phyloP scores from a whole-genome alignment of 306 rosid species.

The Prosopis cineraria region DNA sequence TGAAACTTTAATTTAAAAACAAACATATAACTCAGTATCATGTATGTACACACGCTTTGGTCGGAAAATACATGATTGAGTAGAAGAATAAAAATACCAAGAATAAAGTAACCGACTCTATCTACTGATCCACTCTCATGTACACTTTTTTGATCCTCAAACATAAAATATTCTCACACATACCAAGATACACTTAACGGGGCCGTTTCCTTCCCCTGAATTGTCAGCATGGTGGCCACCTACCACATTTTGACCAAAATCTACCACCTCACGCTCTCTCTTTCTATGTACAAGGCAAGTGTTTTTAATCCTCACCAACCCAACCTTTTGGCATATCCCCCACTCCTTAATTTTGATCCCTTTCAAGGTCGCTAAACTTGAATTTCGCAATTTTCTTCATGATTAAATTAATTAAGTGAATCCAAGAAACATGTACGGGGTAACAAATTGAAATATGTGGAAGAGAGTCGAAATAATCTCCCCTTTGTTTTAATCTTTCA shows the following conservation, averaged over 20 bases:
- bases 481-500: neutral
- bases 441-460: constrained; percentile 1
- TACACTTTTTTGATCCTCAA: neutral
- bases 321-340: neutral
- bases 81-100: neutral
- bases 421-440: neutral
- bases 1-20: neutral
- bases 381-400: neutral
- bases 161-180: neutral
- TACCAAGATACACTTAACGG: neutral
- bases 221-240: constrained; percentile 27
- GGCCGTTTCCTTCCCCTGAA: neutral
- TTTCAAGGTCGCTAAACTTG: neutral
- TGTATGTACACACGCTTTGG: neutral
- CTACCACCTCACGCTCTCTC: neutral
- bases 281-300: neutral
- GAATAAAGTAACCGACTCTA: neutral
- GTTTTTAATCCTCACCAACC: constrained; percentile 5
- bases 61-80: neutral
- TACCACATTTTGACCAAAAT: constrained; percentile 22
- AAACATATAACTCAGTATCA: neutral
- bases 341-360: neutral
- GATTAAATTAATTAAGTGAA: neutral
- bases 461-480: constrained; percentile 6
- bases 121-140: neutral